These are phyloP conservation scores for Penicillium sp. DNA, from an alignment of 2,329 filamentous ascomycete genomes.

Conservation along the genomic window DNA sequence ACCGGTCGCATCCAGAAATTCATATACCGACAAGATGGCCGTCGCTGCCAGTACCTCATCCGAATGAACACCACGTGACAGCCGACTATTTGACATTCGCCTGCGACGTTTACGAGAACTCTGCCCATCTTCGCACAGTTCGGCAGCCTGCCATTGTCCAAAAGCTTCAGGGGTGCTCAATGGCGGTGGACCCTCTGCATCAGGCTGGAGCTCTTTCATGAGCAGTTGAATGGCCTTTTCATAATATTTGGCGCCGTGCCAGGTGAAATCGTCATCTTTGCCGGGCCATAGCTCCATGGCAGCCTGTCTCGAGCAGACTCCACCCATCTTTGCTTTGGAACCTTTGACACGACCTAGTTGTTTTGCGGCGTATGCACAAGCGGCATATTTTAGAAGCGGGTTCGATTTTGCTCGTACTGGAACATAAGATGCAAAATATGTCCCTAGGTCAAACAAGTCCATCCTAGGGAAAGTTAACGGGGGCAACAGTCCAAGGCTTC, in stretches of 20 bases:
- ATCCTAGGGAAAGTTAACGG: constrained; percentile 32
- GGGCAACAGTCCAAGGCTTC: background rate
- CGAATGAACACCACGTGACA: constrained; percentile 40
- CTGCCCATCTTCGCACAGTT: constrained; percentile 35
- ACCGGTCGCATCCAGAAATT: constrained; percentile 65
- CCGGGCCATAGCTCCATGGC: constrained; percentile 56
- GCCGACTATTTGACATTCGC: constrained; percentile 45
- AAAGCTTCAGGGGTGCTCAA: constrained; percentile 36
- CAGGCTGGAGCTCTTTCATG: constrained; percentile 46
- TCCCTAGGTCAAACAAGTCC: constrained; percentile 51
- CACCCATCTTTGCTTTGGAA: constrained; percentile 51
- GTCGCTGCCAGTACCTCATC: constrained; percentile 66
- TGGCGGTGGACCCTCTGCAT: constrained; percentile 34
- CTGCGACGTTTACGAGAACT: constrained; percentile 46
- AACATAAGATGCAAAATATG: constrained; percentile 61
- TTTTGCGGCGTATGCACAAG: constrained; percentile 63
- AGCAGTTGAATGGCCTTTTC: constrained; percentile 61
- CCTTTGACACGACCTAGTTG: constrained; percentile 58
- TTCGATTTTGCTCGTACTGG: constrained; percentile 57
- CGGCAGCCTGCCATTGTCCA: constrained; percentile 37
- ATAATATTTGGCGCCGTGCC: constrained; percentile 63
- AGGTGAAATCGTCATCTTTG: constrained; percentile 56
- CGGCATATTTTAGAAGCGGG: constrained; percentile 52
- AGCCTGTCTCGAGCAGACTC: constrained; percentile 47
- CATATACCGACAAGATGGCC: constrained; percentile 67